Evolutionary conservation across 139 green algal genomes (phyloP).

Genomic region (Picochlorum sp.): DNA sequence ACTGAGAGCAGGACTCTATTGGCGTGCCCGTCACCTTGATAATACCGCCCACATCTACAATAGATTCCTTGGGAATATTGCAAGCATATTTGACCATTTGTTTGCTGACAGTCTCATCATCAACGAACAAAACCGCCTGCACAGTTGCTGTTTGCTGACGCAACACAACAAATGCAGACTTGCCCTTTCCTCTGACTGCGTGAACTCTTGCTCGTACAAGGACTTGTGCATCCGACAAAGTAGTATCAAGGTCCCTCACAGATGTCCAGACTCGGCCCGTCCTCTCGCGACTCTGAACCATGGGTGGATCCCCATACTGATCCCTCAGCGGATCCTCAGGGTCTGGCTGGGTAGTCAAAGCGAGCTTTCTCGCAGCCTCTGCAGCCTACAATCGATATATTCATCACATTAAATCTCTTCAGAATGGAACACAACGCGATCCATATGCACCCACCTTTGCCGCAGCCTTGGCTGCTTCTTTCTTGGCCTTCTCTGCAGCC

Average conservation of each 20-base stretch:
- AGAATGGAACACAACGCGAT: slow-evolving; percentile 10
- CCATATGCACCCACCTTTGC: slow-evolving; percentile 9
- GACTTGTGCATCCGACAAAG: slow-evolving; percentile 47
- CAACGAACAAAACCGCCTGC: slow-evolving; percentile 80
- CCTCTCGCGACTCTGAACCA: slow-evolving; percentile 67
- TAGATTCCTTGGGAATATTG: slow-evolving; percentile 80
- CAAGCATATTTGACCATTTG: slow-evolving; percentile 96
- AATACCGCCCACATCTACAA: slow-evolving; percentile 83
- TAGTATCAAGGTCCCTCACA: slow-evolving; percentile 37
- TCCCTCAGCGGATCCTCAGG: slow-evolving; percentile 74
- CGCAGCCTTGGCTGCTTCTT: slow-evolving; percentile 45
- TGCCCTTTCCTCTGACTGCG: slow-evolving; percentile 88
- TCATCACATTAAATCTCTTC: neutral
- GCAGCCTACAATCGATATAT: slow-evolving; percentile 30
- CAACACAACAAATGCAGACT: slow-evolving; percentile 91
- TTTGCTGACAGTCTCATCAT: slow-evolving; percentile 77
- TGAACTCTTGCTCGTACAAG: slow-evolving; percentile 76
- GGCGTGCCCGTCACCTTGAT: slow-evolving; percentile 43
- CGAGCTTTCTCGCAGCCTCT: slow-evolving; percentile 56
- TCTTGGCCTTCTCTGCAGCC: slow-evolving; percentile 52
- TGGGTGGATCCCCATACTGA: slow-evolving; percentile 79
- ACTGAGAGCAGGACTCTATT: slow-evolving; percentile 79
- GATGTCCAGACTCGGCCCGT: slow-evolving; percentile 45
- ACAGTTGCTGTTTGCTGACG: slow-evolving; percentile 75
- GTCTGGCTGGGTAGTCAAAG: slow-evolving; percentile 51